Evolutionary conservation across 352 stramenopile species (phyloP).

Genomic region (Globisporangium orthogonon): DNA sequence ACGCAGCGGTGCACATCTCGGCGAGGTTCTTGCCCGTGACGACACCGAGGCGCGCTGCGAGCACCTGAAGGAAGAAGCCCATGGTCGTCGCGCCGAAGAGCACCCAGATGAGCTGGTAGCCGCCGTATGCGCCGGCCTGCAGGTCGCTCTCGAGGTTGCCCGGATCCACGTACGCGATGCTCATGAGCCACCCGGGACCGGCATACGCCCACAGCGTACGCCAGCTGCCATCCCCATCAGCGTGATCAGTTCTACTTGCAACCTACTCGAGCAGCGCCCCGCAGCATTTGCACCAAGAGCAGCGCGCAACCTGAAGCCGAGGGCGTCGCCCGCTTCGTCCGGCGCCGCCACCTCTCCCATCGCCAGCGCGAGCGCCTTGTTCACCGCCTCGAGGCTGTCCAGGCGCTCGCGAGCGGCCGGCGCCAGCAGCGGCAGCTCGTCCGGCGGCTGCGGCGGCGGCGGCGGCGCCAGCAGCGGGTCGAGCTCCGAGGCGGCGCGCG

Average conservation of each 20-base stretch:
- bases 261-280: neutral
- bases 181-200: slow-evolving; percentile 88
- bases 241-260: neutral
- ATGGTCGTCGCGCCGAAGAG: slow-evolving; percentile 88
- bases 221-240: slow-evolving; percentile 28
- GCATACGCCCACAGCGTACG: slow-evolving; percentile 76
- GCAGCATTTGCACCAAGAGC: too few species aligned
- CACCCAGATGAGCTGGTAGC: slow-evolving; percentile 92
- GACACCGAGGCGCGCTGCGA: slow-evolving; percentile 90
- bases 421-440: neutral
- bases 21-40: slow-evolving; percentile 91
- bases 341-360: slow-evolving; percentile 45
- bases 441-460: neutral
- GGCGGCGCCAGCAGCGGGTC: slow-evolving; percentile 20
- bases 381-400: slow-evolving; percentile 34
- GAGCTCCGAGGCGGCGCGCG: slow-evolving; percentile 16
- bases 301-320: slow-evolving; percentile 15
- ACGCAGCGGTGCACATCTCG: slow-evolving; percentile 78
- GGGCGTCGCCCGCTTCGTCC: slow-evolving; percentile 30
- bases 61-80: slow-evolving; percentile 91
- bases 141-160: slow-evolving; percentile 96
- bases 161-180: slow-evolving; percentile 94
- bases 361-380: slow-evolving; percentile 44
- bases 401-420: slow-evolving; percentile 4
- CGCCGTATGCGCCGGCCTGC: slow-evolving; percentile 87